Conservation (phyloP, 495 filamentous ascomycete genomes). For the Aeminium ludgeri region DNA sequence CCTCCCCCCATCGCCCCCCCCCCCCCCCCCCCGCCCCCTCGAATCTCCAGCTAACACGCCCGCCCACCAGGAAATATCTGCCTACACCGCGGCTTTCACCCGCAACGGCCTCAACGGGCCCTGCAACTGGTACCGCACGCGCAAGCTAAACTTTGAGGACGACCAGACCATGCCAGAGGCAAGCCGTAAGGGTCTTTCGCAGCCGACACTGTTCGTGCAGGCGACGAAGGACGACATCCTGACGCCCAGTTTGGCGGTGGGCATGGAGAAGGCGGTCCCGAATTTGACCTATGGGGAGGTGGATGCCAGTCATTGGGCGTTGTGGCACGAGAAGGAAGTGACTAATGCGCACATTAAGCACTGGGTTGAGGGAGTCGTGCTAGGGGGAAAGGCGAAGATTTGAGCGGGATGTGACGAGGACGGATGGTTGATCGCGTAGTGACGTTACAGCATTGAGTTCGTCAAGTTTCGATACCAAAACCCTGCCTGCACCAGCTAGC, state of each 20-base stretch:
- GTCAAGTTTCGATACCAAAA: too few relatives aligned
- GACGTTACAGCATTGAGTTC: too few relatives aligned
- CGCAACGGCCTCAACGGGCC: conserved; percentile 50
- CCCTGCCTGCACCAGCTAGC: too few relatives aligned
- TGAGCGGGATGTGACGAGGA: conserved; percentile 13
- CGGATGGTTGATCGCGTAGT: not conserved
- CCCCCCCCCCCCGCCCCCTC: too few relatives aligned
- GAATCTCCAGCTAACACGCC: too few relatives aligned
- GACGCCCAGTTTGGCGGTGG: conserved; percentile 44
- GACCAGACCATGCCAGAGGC: conserved; percentile 28
- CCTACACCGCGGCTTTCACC: conserved; percentile 36
- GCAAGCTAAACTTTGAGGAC: conserved; percentile 55
- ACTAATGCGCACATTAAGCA: conserved; percentile 25
- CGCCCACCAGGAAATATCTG: conserved; percentile 44
- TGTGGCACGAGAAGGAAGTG: conserved; percentile 24
- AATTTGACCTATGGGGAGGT: conserved; percentile 33
- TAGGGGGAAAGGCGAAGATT: conserved; percentile 23
- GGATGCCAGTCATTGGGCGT: conserved; percentile 26
- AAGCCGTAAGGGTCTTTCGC: conserved; percentile 29
- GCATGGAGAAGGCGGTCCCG: conserved; percentile 50
- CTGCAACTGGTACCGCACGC: conserved; percentile 68
- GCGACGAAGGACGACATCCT: conserved; percentile 48
- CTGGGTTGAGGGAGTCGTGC: conserved; percentile 25
- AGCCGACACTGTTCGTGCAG: conserved; percentile 58
- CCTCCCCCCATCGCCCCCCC: not conserved